Base-by-base conservation (phyloP, 192 early-diverging fungal genomes). In the Spizellomyces punctatus region DNA sequence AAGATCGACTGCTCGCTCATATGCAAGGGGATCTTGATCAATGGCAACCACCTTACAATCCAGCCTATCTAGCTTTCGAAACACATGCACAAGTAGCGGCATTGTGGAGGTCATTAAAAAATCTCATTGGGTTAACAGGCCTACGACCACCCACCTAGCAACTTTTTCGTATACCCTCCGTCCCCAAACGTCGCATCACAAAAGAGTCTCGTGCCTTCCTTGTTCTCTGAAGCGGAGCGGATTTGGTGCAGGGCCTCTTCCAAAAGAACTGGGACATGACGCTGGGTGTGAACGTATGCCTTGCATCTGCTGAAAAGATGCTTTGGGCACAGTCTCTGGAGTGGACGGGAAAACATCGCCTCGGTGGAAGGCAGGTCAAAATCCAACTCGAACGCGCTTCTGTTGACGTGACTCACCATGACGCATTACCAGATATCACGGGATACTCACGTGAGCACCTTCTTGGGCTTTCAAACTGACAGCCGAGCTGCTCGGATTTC, bases 111-210 rank as follows among this genome's bases (percentile, higher is more conserved):
- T 45, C 63, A 27, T 16, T 41, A 8, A 9, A 9, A 46, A 2
- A 3, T 36, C 3, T 36, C 3, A 36, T 36, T 36, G 3, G 27
- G 27, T 36, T 36, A 2, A 16, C 14, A 22, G 1, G 6, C 54
- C 5, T 43, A 17, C 46, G 62, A 65, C 41, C 42, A 64, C 41
- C 63, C 67, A 86, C 88, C 90, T 1, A 93, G 81, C 21, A 93
- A 70, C 4, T 80, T 81, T 46, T 81, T 74, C 10, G 90, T 90
- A 71, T 93, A 91, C 14, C 90, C 90, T 14, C 63, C 72, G 41
- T 86, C 81, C 17, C 90, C 92, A 81, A 91, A 93, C 5, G 91
- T 93, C 12, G 85, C 85, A 70, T 93, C 92, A 52, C 86, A 77
- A 44, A 89, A 91, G 17, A 83, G 55, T 21, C 56, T 65, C 46